Conservation (phyloP, 2,329 filamentous ascomycete genomes). For the Daldinia eschscholtzii region DNA sequence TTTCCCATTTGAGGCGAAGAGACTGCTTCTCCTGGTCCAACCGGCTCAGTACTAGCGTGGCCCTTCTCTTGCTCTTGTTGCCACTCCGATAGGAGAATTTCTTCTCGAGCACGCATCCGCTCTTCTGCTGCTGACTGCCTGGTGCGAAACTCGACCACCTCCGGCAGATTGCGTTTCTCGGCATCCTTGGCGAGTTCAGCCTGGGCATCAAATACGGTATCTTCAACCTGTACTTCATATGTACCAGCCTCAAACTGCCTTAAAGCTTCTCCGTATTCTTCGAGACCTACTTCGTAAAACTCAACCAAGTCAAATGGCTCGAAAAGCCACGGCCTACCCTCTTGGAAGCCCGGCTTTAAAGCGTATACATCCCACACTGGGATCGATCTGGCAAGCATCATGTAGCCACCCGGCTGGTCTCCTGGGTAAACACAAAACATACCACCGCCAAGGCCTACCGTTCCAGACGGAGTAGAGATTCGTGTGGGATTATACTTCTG, state of each 20-base stretch:
- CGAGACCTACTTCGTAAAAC: constrained; percentile 53
- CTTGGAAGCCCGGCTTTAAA: constrained; percentile 49
- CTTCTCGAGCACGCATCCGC: constrained; percentile 45
- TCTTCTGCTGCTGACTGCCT: constrained; percentile 40
- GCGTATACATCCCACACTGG: constrained; percentile 54
- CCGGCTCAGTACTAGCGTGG: constrained; percentile 27
- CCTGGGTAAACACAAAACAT: constrained; percentile 55
- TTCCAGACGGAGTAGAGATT: constrained; percentile 54
- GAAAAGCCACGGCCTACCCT: constrained; percentile 54
- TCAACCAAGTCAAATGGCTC: constrained; percentile 54
- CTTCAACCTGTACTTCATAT: constrained; percentile 50
- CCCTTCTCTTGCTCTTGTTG: constrained; percentile 43
- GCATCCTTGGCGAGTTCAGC: constrained; percentile 47
- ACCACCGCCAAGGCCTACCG: constrained; percentile 55
- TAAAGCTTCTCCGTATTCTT: constrained; percentile 51
- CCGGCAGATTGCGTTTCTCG: constrained; percentile 36
- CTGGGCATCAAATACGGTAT: constrained; percentile 50
- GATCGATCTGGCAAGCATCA: constrained; percentile 53
- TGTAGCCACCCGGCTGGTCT: constrained; percentile 57
- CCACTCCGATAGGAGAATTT: constrained; percentile 52
- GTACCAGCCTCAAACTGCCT: constrained; percentile 51
- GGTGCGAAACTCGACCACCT: constrained; percentile 41
- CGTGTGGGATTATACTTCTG: constrained; percentile 55
- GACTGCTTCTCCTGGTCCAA: constrained; percentile 51
- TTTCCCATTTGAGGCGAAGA: constrained; percentile 63